A percentile compares a stretch with the other conserved stretches of the same genome.
Evolutionary conservation across 495 filamentous ascomycete species (phyloP).

Genomic region (Neurospora terricola): DNA sequence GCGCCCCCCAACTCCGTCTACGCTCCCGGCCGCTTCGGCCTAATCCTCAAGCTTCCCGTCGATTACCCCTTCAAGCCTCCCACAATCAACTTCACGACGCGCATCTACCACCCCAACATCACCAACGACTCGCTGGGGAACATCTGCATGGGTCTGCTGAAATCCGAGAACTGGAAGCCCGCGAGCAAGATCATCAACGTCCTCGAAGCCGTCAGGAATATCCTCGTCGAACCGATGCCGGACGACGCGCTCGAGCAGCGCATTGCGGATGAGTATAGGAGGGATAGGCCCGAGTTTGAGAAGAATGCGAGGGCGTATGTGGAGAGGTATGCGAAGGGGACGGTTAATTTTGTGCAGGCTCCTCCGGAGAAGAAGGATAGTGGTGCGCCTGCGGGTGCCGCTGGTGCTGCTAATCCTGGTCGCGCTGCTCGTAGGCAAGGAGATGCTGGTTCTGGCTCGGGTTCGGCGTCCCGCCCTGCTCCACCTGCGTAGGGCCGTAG

Average conservation of each 20-base stretch:
- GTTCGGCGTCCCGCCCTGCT: not conserved
- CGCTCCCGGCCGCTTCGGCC: constrained; percentile 68
- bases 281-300: constrained; percentile 62
- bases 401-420: not conserved
- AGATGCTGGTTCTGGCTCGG: not conserved
- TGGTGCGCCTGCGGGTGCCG: not conserved
- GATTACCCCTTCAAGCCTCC: constrained; percentile 97
- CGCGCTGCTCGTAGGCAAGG: not conserved
- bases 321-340: constrained; percentile 57
- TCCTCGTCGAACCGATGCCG: constrained; percentile 80
- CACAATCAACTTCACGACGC: constrained; percentile 75
- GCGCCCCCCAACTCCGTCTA: constrained; percentile 67
- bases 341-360: constrained; percentile 14
- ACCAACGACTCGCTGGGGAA: constrained; percentile 82
- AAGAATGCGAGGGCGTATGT: constrained; percentile 80
- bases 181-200: constrained; percentile 66
- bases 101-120: constrained; percentile 97
- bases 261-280: constrained; percentile 79
- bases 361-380: not conserved
- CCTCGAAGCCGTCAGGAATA: constrained; percentile 64
- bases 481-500: not conserved
- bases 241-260: constrained; percentile 87
- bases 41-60: constrained; percentile 64
- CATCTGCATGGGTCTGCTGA: constrained; percentile 87
- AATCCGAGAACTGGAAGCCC: constrained; percentile 91